Percentiles rank a stretch among this genome's conserved stretches.
Evolutionary conservation across 1,139 yeast genomes (phyloP).

Genomic region (Pichia norvegensis): DNA sequence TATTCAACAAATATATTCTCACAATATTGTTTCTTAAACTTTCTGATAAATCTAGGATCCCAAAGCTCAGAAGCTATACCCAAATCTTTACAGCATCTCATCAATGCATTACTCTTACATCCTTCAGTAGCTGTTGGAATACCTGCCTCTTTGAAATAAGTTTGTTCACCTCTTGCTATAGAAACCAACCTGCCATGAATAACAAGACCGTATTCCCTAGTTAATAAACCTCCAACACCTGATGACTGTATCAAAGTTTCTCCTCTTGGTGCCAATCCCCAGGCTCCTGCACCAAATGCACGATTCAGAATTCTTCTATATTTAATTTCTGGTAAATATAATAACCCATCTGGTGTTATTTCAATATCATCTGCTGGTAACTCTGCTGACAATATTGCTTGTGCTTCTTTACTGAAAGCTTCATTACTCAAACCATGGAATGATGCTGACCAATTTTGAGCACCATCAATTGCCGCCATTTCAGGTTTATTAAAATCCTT

Average conservation of each 20-base stretch:
- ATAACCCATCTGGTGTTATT: constrained; percentile 88
- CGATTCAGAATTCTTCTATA: constrained; percentile 80
- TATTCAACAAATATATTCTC: constrained; percentile 86
- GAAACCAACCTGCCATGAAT: constrained; percentile 86
- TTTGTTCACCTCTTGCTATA: constrained; percentile 94
- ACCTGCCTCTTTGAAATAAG: constrained; percentile 78
- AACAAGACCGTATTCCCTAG: constrained; percentile 83
- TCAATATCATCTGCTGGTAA: constrained; percentile 69
- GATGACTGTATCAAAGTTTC: constrained; percentile 58
- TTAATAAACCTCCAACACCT: constrained; percentile 44
- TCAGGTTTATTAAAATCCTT: constrained; percentile 17
- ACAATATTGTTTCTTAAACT: constrained; percentile 68
- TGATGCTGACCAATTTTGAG: constrained; percentile 62
- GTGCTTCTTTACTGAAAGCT: constrained; percentile 59
- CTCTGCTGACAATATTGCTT: constrained; percentile 51
- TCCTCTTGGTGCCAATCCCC: constrained; percentile 96
- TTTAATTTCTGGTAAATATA: constrained; percentile 89
- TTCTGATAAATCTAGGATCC: constrained; percentile 88
- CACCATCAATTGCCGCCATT: constrained; percentile 16
- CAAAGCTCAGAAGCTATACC: constrained; percentile 95
- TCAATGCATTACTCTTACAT: constrained; percentile 89
- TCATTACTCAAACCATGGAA: constrained; percentile 76
- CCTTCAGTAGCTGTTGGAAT: constrained; percentile 97
- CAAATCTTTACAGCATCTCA: constrained; percentile 96
- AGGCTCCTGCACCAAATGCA: constrained; percentile 97